phyloP scores from a whole-genome alignment of 225 moss, liverwort and hornwort species.

The Lunularia cruciata region DNA sequence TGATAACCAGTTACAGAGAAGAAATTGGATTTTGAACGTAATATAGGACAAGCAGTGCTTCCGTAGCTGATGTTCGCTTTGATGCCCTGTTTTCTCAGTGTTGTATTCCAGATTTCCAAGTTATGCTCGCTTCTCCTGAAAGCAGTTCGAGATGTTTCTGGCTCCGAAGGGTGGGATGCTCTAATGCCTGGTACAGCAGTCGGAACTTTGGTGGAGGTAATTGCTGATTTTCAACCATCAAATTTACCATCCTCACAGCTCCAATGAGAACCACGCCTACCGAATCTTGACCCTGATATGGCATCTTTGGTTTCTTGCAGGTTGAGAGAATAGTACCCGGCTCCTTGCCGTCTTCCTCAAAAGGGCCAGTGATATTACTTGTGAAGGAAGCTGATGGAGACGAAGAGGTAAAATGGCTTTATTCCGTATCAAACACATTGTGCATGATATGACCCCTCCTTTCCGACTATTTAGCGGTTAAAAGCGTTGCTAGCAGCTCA shows the following conservation, averaged over 20 bases:
- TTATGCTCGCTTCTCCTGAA: conserved; percentile 85
- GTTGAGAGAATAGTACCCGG: conserved; percentile 85
- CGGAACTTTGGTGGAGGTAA: conserved; percentile 65
- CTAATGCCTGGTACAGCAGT: conserved; percentile 82
- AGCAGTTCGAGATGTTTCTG: conserved; percentile 60
- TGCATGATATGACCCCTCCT: no score
- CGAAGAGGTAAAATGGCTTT: conserved; percentile 86
- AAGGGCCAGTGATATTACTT: conserved; percentile 66
- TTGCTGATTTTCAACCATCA: neutral
- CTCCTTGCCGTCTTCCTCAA: conserved; percentile 61
- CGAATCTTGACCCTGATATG: neutral
- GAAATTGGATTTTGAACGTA: no score
- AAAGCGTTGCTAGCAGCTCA: no score
- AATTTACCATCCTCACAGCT: neutral
- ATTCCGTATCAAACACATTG: no score
- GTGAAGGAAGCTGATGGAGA: conserved; percentile 94
- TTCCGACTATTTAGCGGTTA: no score
- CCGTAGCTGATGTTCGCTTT: neutral
- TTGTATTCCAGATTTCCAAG: conserved; percentile 91
- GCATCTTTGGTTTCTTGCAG: conserved; percentile 22
- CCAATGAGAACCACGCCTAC: neutral
- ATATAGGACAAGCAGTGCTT: no score
- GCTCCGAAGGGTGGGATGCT: conserved; percentile 86
- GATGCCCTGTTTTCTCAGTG: conserved; percentile 32
- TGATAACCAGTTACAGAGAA: no score